phyloP scores from a whole-genome alignment of 2,329 filamentous ascomycete genomes.

The Fusarium chuoi region DNA sequence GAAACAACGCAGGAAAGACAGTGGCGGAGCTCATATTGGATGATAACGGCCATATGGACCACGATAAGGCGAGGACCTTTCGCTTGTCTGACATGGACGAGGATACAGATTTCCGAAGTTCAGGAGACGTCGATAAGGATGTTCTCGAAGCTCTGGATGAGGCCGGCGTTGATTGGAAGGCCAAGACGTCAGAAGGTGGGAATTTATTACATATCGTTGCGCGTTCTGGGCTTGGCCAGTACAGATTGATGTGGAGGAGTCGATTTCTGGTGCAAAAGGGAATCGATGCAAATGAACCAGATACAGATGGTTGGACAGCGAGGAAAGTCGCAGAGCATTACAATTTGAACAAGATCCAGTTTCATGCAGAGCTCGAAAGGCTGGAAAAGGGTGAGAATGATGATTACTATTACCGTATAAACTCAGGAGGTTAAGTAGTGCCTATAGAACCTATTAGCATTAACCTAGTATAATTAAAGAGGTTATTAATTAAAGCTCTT shows the following conservation, averaged over 20 bases:
- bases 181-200: neutral
- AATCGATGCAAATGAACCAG: accelerated
- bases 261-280: neutral
- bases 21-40: neutral
- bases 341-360: accelerated
- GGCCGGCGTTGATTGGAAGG: neutral
- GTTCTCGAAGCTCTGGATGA: accelerated
- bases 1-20: neutral
- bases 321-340: neutral
- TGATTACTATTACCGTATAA: no score
- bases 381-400: neutral
- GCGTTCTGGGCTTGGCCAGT: neutral
- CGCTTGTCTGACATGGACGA: accelerated
- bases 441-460: no score
- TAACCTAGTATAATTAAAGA: no score
- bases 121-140: accelerated
- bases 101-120: accelerated
- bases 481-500: no score
- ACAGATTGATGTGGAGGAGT: neutral
- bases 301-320: neutral
- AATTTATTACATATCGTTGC: neutral
- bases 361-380: neutral
- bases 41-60: neutral
- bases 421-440: no score
- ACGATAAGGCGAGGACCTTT: neutral